Conservation (phyloP, 1,139 yeast genomes). For the Saccharomyces pastorianus region DNA sequence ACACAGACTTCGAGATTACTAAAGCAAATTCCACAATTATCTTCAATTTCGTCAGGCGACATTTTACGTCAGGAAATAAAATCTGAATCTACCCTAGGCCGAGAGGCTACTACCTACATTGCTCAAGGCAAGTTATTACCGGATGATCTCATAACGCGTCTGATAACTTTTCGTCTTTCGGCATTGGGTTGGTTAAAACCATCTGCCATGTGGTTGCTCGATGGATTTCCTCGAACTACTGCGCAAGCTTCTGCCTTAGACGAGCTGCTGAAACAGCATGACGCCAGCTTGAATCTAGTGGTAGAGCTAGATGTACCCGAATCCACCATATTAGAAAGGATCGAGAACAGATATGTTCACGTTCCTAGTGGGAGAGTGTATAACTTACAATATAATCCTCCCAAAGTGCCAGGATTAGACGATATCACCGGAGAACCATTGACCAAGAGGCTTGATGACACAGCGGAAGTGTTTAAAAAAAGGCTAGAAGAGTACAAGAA, state of each 20-base stretch:
- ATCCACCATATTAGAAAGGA: conserved; percentile 65
- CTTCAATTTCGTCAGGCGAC: conserved; percentile 76
- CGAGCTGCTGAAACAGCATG: conserved; percentile 35
- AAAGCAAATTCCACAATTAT: conserved; percentile 41
- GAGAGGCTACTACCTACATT: conserved; percentile 49
- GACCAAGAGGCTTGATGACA: conserved; percentile 74
- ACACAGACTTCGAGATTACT: conserved; percentile 68
- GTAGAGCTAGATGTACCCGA: conserved; percentile 82
- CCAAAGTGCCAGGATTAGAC: conserved; percentile 69
- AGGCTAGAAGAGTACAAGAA: conserved; percentile 57
- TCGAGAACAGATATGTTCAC: conserved; percentile 82
- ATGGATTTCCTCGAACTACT: conserved; percentile 83
- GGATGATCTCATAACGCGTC: conserved; percentile 54
- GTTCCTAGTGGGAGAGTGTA: conserved; percentile 78
- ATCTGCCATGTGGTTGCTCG: conserved; percentile 61
- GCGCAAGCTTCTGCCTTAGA: conserved; percentile 62
- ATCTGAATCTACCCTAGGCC: conserved; percentile 48
- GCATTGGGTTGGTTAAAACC: conserved; percentile 40
- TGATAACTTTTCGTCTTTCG: conserved; percentile 47
- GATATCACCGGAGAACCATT: conserved; percentile 86
- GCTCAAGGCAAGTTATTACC: conserved; percentile 64
- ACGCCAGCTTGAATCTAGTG: conserved; percentile 55
- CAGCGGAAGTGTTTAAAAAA: conserved; percentile 55
- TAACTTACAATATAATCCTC: conserved; percentile 81
- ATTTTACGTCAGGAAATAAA: conserved; percentile 62